A percentile compares a stretch with the other conserved stretches of the same genome.
Evolutionary conservation across 495 filamentous ascomycete species (phyloP).

Genomic region (Ascobolus immersus): DNA sequence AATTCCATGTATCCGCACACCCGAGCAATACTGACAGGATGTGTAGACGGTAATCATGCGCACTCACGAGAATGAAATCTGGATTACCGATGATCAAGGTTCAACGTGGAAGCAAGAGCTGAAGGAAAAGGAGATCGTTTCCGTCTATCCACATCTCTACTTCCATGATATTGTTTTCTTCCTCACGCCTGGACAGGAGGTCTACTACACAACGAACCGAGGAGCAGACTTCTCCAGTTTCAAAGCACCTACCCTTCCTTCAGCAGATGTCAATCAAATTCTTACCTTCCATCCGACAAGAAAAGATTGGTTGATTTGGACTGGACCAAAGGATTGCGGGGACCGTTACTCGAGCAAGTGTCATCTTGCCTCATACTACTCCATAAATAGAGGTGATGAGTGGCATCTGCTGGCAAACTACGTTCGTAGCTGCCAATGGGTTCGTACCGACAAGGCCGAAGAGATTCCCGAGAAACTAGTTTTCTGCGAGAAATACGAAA

Average conservation of each 20-base stretch:
- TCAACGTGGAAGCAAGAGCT: constrained; percentile 48
- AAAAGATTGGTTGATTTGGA: constrained; percentile 77
- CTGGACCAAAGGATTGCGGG: constrained; percentile 34
- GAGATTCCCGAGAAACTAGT: constrained; percentile 38
- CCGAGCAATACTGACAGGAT: not conserved
- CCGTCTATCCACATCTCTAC: constrained; percentile 48
- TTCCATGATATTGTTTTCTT: constrained; percentile 68
- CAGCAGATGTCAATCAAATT: constrained; percentile 16
- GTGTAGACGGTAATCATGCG: constrained; percentile 48
- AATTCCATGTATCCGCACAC: not conserved
- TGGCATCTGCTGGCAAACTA: constrained; percentile 46
- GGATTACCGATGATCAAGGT: constrained; percentile 57
- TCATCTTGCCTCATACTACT: constrained; percentile 42
- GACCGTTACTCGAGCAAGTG: constrained; percentile 24
- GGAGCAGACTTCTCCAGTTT: constrained; percentile 43
- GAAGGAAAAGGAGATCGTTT: constrained; percentile 32
- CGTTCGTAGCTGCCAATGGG: constrained; percentile 60
- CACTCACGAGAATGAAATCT: constrained; percentile 36
- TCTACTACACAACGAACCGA: constrained; percentile 55
- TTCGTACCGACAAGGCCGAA: constrained; percentile 33
- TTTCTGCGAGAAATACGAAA: constrained; percentile 50
- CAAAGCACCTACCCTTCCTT: constrained; percentile 28
- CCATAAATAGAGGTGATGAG: constrained; percentile 44
- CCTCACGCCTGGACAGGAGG: constrained; percentile 37
- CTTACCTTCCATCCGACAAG: constrained; percentile 67